phyloP scores from a whole-genome alignment of 2,329 filamentous ascomycete species.

The Hypoxylon sp. region DNA sequence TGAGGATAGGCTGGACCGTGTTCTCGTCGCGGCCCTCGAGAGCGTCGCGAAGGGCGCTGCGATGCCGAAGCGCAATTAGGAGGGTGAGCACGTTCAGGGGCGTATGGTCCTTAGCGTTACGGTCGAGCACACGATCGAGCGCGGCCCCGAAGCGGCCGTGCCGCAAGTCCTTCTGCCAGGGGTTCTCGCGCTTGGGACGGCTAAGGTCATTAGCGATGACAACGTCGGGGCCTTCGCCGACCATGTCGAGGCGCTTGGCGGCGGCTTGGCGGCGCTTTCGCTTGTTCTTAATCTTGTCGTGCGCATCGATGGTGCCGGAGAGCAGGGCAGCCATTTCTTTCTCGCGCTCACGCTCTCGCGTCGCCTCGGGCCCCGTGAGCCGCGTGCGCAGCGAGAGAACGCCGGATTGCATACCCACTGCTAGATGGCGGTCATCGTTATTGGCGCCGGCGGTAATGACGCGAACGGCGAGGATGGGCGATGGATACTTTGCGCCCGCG shows the following conservation, averaged over 20 bases:
- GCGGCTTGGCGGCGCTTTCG: constrained; percentile 69
- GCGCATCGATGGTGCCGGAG: constrained; percentile 80
- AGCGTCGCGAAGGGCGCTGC: constrained; percentile 84
- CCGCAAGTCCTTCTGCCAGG: constrained; percentile 86
- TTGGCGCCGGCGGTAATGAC: constrained; percentile 77
- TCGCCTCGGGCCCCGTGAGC: constrained; percentile 85
- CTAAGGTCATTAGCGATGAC: constrained; percentile 80
- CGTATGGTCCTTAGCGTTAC: constrained; percentile 63
- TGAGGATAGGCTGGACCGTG: constrained; percentile 83
- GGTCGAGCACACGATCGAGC: constrained; percentile 80
- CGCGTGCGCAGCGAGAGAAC: constrained; percentile 91
- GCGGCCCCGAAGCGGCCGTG: constrained; percentile 82
- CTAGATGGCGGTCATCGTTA: constrained; percentile 89
- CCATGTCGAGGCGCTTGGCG: constrained; percentile 75
- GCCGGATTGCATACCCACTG: constrained; percentile 94
- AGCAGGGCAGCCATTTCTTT: constrained; percentile 88
- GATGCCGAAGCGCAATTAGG: constrained; percentile 86
- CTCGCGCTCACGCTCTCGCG: constrained; percentile 79
- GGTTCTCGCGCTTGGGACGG: constrained; percentile 63
- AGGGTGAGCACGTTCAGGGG: constrained; percentile 78
- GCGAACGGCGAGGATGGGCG: constrained; percentile 86
- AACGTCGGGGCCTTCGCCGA: constrained; percentile 87
- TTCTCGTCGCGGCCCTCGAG: constrained; percentile 84
- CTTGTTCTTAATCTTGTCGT: constrained; percentile 78
- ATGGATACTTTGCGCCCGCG: constrained; percentile 92